phyloP scores from a whole-genome alignment of 2,329 filamentous ascomycete species.

The Tolypocladium cylindrosporum region DNA sequence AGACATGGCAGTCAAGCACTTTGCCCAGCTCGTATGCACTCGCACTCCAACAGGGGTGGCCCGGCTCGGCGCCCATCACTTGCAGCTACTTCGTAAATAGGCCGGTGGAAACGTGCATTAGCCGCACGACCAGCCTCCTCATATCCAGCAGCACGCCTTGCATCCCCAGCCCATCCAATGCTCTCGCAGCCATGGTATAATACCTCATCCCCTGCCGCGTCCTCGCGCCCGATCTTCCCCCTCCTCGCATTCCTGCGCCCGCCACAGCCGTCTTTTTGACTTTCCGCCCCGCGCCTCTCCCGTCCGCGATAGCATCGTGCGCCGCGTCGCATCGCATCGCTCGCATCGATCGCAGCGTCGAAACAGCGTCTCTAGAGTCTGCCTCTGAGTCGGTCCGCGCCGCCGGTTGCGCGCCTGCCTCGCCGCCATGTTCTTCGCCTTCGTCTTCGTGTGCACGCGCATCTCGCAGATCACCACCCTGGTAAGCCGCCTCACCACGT shows the following conservation, averaged over 20 bases:
- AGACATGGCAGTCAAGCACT: too few species aligned
- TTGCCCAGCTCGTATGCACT: too few species aligned
- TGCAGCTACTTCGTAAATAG: too few species aligned
- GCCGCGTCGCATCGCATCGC: background rate
- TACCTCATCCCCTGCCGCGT: background rate
- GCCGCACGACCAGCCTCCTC: too few species aligned
- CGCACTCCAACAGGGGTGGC: too few species aligned
- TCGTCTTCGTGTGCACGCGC: constrained; percentile 54
- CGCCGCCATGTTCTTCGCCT: constrained; percentile 48
- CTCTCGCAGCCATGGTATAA: background rate
- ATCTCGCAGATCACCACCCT: constrained; percentile 52
- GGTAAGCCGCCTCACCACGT: constrained; percentile 29
- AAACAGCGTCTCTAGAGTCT: too few species aligned
- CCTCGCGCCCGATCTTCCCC: background rate
- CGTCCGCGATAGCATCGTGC: background rate
- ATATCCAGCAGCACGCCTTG: too few species aligned
- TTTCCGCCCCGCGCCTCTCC: background rate
- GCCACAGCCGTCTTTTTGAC: background rate
- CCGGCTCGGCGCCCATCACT: too few species aligned
- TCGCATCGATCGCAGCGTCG: background rate
- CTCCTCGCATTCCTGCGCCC: background rate
- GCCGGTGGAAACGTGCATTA: too few species aligned
- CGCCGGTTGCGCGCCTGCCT: background rate
- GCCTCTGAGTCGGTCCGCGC: background rate
- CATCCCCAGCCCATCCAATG: too few species aligned